Percentiles rank a stretch among this genome's conserved stretches.
Evolutionary conservation across 2,329 filamentous ascomycete genomes (phyloP).

Genomic region (Cordyceps militaris): DNA sequence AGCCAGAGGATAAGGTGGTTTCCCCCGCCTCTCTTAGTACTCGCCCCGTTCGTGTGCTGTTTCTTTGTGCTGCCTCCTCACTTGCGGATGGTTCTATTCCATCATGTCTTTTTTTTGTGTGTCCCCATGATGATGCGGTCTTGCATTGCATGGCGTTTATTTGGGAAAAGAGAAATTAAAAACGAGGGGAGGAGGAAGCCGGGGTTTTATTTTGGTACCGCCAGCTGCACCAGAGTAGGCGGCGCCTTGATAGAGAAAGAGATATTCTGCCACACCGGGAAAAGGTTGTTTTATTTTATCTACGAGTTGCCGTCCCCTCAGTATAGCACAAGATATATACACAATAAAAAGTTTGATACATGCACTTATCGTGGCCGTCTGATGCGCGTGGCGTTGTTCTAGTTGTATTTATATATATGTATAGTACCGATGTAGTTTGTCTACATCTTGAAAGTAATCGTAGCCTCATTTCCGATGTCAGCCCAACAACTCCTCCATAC

Average conservation of each 20-base stretch:
- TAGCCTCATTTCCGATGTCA: conserved; percentile 2
- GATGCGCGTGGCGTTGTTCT: background rate
- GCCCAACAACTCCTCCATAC: background rate
- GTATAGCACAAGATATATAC: conserved; percentile 3
- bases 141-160: conserved; percentile 19
- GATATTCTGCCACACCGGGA: conserved; percentile 12
- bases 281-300: background rate
- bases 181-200: conserved; percentile 1
- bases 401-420: background rate
- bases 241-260: background rate
- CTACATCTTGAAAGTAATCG: background rate
- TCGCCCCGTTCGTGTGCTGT: background rate
- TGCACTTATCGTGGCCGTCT: background rate
- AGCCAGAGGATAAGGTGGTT: too few species aligned
- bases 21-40: too few species aligned
- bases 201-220: background rate
- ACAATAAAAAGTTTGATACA: conserved; percentile 11
- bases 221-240: background rate
- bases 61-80: background rate
- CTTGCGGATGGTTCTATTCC: background rate
- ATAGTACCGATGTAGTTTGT: background rate
- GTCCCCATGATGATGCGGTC: conserved; percentile 14
- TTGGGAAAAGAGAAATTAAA: conserved; percentile 22
- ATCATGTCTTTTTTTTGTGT: background rate
- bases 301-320: conserved; percentile 3